phyloP scores from a whole-genome alignment of 1,284 basidiomycete genomes.

The Ustilago xerochloae region DNA sequence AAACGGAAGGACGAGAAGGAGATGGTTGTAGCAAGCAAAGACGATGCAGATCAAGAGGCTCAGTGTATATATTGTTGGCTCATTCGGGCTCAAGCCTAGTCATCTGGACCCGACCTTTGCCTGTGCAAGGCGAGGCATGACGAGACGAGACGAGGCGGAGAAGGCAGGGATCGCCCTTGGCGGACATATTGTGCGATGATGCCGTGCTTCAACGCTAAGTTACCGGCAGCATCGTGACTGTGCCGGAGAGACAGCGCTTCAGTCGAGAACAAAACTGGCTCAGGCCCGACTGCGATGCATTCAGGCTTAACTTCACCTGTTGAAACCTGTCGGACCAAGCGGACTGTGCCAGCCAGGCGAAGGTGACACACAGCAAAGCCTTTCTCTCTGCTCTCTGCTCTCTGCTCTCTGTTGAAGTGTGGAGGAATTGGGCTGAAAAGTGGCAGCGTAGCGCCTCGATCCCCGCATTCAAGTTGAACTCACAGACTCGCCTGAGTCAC shows the following conservation, averaged over 20 bases:
- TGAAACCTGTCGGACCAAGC: conserved; percentile 43
- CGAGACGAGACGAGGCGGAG: conserved; percentile 4
- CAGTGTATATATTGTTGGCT: conserved; percentile 10
- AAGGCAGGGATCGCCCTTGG: conserved; percentile 12
- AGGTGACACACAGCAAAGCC: neutral
- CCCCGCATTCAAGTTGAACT: conserved; percentile 15
- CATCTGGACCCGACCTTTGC: neutral
- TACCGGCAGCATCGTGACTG: conserved; percentile 9
- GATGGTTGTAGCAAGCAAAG: neutral
- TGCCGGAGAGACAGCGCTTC: conserved; percentile 10
- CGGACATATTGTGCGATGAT: neutral
- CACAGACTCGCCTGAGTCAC: conserved; percentile 3
- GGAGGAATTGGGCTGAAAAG: neutral
- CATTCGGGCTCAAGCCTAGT: neutral
- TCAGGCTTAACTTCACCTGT: conserved; percentile 1
- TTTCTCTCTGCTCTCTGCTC: too few relatives aligned
- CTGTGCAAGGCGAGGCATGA: neutral
- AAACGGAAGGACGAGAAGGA: too few relatives aligned
- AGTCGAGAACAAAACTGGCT: conserved; percentile 4
- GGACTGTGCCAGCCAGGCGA: conserved; percentile 6
- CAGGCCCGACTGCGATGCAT: neutral
- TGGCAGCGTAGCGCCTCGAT: conserved; percentile 25
- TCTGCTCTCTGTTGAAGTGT: neutral
- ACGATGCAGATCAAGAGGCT: neutral
- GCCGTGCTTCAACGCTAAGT: neutral